Percentiles rank a stretch among this genome's conserved stretches.
phyloP scores from a whole-genome alignment of 129 eudicot species.

The Silybum marianum region DNA sequence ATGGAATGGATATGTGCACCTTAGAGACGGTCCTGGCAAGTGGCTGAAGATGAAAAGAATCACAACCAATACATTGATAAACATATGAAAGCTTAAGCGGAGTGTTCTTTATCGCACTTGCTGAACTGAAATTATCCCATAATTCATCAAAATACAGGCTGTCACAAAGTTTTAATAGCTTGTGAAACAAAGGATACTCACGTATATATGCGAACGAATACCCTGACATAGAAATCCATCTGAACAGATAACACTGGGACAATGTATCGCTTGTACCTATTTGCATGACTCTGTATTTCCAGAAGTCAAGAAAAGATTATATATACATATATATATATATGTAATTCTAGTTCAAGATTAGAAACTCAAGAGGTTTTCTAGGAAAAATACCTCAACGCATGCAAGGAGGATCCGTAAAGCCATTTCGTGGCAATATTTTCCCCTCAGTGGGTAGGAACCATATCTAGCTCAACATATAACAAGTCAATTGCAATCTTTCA shows the following conservation, averaged over 20 bases:
- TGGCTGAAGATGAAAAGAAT: conserved; percentile 97
- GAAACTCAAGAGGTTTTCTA: background rate
- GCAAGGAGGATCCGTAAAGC: conserved; percentile 97
- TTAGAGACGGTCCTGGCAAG: conserved; percentile 84
- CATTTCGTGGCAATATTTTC: conserved; percentile 96
- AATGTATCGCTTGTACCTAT: conserved; percentile 92
- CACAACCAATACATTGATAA: conserved; percentile 95
- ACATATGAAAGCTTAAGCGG: conserved; percentile 94
- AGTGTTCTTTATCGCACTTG: conserved; percentile 93
- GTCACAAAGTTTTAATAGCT: background rate
- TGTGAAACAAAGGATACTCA: conserved; percentile 38
- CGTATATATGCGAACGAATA: conserved; percentile 93
- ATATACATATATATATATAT: too few relatives aligned
- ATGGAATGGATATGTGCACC: conserved; percentile 42
- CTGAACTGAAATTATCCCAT: conserved; percentile 62
- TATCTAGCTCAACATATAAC: conserved; percentile 50
- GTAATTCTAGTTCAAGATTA: conserved; percentile 4
- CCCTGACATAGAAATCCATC: conserved; percentile 96
- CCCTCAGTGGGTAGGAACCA: conserved; percentile 92
- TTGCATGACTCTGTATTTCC: conserved; percentile 90
- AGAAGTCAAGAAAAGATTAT: background rate
- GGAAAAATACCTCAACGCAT: conserved; percentile 75
- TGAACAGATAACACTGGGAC: conserved; percentile 91
- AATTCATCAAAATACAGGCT: conserved; percentile 16
- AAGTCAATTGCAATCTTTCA: background rate